Evolutionary conservation across 345 rosid species (phyloP).

Genomic region (Eucalyptus curtisii): DNA sequence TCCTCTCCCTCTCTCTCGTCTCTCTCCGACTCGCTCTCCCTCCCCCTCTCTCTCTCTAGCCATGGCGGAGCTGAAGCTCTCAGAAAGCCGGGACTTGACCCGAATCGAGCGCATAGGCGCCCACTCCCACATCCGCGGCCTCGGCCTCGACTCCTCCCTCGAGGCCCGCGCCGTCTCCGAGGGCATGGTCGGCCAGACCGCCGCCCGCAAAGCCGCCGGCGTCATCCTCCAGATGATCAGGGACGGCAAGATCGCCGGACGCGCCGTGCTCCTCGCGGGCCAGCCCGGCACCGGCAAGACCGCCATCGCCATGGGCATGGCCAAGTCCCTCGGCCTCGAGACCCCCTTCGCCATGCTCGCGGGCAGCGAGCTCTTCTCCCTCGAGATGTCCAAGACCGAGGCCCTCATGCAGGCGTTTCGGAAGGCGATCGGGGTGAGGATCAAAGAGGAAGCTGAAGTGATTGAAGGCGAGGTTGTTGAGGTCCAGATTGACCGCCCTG

Average conservation of each 20-base stretch:
- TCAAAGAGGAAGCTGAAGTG: conserved; percentile 83
- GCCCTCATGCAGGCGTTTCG: conserved; percentile 83
- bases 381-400: conserved; percentile 92
- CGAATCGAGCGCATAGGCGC: conserved; percentile 94
- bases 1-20: neutral
- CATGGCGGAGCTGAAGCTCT: conserved; percentile 79
- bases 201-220: conserved; percentile 90
- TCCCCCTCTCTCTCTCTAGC: neutral
- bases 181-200: conserved; percentile 80
- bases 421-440: conserved; percentile 81
- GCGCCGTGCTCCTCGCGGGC: conserved; percentile 83
- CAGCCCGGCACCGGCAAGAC: conserved; percentile 98
- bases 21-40: rapidly evolving
- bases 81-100: conserved; percentile 72
- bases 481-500: conserved; percentile 77
- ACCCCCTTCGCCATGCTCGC: conserved; percentile 95
- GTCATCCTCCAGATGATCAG: conserved; percentile 89
- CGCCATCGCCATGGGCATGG: conserved; percentile 98
- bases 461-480: conserved; percentile 96
- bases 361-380: conserved; percentile 80
- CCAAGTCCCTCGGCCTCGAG: conserved; percentile 86
- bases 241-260: conserved; percentile 83
- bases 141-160: conserved; percentile 79
- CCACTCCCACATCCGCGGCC: conserved; percentile 91
- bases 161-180: conserved; percentile 87